phyloP scores from a whole-genome alignment of 345 rosid genomes.

The Syzygium aqueum region DNA sequence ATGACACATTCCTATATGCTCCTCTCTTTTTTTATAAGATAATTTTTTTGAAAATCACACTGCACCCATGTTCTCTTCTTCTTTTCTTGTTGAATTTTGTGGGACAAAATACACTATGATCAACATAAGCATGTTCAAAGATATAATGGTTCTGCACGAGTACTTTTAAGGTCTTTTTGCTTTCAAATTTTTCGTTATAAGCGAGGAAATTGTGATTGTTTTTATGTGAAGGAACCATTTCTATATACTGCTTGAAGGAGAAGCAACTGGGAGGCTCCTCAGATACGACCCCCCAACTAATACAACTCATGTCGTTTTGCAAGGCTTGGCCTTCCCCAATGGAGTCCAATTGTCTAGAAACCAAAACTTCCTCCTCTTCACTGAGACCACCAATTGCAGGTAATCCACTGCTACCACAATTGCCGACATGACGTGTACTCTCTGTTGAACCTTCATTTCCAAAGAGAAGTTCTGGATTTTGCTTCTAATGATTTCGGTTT shows the following conservation, averaged over 20 bases:
- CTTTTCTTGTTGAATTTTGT: neutral
- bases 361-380: slow-evolving; percentile 74
- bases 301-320: slow-evolving; percentile 65
- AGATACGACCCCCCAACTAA: slow-evolving; percentile 82
- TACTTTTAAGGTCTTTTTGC: neutral
- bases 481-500: neutral
- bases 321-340: slow-evolving; percentile 91
- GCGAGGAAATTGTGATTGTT: neutral
- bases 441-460: neutral
- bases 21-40: neutral
- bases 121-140: neutral
- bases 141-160: neutral
- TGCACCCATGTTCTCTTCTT: neutral
- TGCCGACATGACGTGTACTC: no score
- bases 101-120: neutral
- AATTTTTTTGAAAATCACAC: neutral
- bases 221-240: slow-evolving; percentile 59
- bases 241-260: slow-evolving; percentile 87
- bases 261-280: slow-evolving; percentile 83
- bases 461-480: neutral
- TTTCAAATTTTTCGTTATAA: neutral
- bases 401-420: neutral
- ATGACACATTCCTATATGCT: neutral
- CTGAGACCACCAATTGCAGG: slow-evolving; percentile 98
- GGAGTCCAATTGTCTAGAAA: slow-evolving; percentile 77